Evolutionary conservation across 352 stramenopile genomes (phyloP).

Genomic region (Phytophthora hibernalis): DNA sequence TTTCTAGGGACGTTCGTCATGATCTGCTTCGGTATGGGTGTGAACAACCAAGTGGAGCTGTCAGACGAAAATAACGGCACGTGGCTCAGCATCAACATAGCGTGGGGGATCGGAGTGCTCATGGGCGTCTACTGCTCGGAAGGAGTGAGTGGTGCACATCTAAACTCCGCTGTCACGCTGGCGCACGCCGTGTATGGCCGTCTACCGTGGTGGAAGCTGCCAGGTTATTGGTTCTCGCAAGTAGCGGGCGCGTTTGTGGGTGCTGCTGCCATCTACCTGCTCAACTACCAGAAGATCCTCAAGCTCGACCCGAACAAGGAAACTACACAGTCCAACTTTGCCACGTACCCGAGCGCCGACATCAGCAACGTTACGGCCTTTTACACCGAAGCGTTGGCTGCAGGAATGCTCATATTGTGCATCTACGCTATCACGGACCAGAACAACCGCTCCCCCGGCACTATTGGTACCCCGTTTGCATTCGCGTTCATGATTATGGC

Average conservation of each 20-base stretch:
- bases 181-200: conserved; percentile 1
- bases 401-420: conserved; percentile 7
- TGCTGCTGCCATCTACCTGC: conserved; percentile 8
- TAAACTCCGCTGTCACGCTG: conserved; percentile 1
- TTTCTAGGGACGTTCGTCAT: conserved; percentile 19
- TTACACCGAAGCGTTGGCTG: conserved; percentile 7
- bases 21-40: conserved; percentile 19
- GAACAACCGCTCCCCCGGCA: conserved; percentile 14
- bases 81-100: conserved; percentile 13
- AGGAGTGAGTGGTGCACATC: conserved; percentile 13
- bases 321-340: conserved; percentile 12
- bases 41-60: conserved; percentile 19
- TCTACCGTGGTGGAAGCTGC: conserved; percentile 9
- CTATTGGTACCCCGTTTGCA: conserved; percentile 1
- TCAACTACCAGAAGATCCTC: conserved; percentile 19
- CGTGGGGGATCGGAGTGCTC: conserved; percentile 16
- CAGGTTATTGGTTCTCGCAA: conserved; percentile 8
- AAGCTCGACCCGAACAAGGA: conserved; percentile 11
- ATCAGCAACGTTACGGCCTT: conserved; percentile 19
- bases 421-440: conserved; percentile 25
- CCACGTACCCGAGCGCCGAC: conserved; percentile 15
- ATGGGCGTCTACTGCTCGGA: conserved; percentile 23
- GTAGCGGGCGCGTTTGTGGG: conserved; percentile 10
- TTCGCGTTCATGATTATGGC: conserved; percentile 1
- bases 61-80: conserved; percentile 12